Conservation (phyloP, 106 monocot species). For the Dendrobium huoshanense region DNA sequence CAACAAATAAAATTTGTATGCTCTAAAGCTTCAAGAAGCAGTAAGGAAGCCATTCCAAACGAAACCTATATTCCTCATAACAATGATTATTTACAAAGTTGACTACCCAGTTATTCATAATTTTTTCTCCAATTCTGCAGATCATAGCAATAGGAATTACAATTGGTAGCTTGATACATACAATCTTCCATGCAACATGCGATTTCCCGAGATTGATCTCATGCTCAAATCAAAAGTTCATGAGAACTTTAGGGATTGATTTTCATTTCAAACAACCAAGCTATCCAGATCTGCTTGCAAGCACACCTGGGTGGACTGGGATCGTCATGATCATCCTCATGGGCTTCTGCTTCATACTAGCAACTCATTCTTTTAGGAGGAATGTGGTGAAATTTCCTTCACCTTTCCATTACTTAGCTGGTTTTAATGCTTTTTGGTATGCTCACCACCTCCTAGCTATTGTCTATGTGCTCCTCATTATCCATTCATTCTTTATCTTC, state of each 20-base stretch:
- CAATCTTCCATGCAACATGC: conserved; percentile 58
- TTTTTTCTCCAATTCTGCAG: neutral
- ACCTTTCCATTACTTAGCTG: conserved; percentile 70
- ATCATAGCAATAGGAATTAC: conserved; percentile 57
- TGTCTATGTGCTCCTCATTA: conserved; percentile 58
- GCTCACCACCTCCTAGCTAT: conserved; percentile 79
- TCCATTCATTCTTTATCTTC: conserved; percentile 76
- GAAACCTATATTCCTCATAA: neutral
- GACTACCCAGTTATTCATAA: neutral
- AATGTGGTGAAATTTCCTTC: conserved; percentile 83
- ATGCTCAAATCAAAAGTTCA: conserved; percentile 54
- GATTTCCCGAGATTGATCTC: conserved; percentile 73
- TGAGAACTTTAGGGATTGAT: conserved; percentile 41
- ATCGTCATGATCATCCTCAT: conserved; percentile 77
- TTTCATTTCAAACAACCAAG: conserved; percentile 80
- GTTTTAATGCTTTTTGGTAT: conserved; percentile 98
- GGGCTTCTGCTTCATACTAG: conserved; percentile 79
- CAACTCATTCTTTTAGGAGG: conserved; percentile 77
- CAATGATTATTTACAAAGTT: neutral
- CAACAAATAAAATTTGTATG: no score
- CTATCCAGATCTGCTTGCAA: conserved; percentile 41
- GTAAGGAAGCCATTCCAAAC: no score
- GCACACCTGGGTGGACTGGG: conserved; percentile 68
- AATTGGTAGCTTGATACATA: conserved; percentile 46
- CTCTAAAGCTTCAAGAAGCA: no score